Evolutionary conservation across 768 basidiomycete species (phyloP).

Genomic region (Nevesoporus exiguus): DNA sequence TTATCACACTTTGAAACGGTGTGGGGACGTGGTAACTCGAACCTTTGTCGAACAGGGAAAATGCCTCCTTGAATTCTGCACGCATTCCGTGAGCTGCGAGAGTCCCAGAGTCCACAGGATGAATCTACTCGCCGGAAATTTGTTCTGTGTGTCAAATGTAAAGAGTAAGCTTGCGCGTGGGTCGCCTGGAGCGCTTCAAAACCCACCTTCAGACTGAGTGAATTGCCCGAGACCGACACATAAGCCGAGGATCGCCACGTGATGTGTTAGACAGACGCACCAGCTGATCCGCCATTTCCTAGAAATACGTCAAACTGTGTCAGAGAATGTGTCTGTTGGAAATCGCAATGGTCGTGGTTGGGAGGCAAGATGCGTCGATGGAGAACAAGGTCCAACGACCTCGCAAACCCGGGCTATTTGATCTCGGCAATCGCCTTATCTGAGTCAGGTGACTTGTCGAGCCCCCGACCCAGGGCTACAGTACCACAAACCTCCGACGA

Average conservation of each 20-base stretch:
- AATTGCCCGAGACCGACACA: slow-evolving; percentile 9
- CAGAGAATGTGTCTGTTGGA: neutral
- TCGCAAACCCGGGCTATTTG: slow-evolving; percentile 10
- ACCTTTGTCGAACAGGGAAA: slow-evolving; percentile 97
- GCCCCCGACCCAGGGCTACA: slow-evolving; percentile 18
- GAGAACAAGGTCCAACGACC: slow-evolving; percentile 1
- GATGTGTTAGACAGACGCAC: slow-evolving; percentile 34
- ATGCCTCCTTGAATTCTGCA: slow-evolving; percentile 97
- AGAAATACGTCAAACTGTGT: slow-evolving; percentile 10
- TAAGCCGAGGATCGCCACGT: slow-evolving; percentile 14
- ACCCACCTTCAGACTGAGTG: slow-evolving; percentile 55
- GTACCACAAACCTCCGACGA: neutral
- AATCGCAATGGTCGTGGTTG: slow-evolving; percentile 4
- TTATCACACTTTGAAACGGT: neutral
- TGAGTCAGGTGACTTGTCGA: slow-evolving; percentile 18
- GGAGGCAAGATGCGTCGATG: slow-evolving; percentile 9
- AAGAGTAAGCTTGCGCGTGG: neutral
- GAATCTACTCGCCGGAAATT: slow-evolving; percentile 67
- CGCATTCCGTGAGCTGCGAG: slow-evolving; percentile 1
- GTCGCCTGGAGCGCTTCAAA: slow-evolving; percentile 6
- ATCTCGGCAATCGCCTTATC: slow-evolving; percentile 36
- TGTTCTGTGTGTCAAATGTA: slow-evolving; percentile 56
- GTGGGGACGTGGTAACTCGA: neutral
- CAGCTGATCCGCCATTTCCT: slow-evolving; percentile 55
- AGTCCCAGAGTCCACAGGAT: neutral